phyloP scores from a whole-genome alignment of 352 stramenopile genomes.

The Salisapilia sapeloensis region DNA sequence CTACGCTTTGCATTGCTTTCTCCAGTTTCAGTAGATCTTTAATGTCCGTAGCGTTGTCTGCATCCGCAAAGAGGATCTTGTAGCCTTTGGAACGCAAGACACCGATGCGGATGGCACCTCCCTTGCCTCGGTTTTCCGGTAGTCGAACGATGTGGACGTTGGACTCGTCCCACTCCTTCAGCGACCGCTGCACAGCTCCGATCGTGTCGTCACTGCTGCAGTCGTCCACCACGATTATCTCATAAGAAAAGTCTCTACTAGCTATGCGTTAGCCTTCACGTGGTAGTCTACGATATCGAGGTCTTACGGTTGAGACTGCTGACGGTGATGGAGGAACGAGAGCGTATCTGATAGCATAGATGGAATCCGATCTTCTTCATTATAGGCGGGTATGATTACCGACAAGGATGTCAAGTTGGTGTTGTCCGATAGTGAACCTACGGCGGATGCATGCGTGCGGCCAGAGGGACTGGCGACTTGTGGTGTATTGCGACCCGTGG shows the following conservation, averaged over 20 bases:
- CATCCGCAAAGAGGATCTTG: conserved; percentile 83
- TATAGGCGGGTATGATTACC: conserved; percentile 90
- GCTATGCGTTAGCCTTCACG: too few species aligned
- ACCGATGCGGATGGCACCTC: conserved; percentile 78
- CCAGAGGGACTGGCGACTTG: not conserved
- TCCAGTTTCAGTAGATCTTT: conserved; percentile 75
- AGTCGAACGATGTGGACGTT: conserved; percentile 66
- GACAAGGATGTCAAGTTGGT: conserved; percentile 44
- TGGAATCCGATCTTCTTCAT: conserved; percentile 86
- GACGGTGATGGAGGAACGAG: conserved; percentile 67
- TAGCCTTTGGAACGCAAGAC: conserved; percentile 68
- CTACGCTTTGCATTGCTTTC: conserved; percentile 24
- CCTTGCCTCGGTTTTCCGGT: conserved; percentile 84
- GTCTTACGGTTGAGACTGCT: conserved; percentile 19
- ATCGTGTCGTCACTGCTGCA: conserved; percentile 77
- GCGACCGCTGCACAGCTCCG: conserved; percentile 35
- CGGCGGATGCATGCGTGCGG: conserved; percentile 21
- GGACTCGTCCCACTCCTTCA: conserved; percentile 20
- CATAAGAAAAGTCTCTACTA: conserved; percentile 47
- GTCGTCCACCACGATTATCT: conserved; percentile 90
- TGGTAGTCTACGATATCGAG: too few species aligned
- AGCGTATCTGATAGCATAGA: conserved; percentile 84
- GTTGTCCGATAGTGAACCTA: conserved; percentile 45
- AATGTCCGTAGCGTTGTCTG: conserved; percentile 87
- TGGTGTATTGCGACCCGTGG: conserved; percentile 6